phyloP scores from a whole-genome alignment of 345 rosid species.

The Lenwebbia sp. region DNA sequence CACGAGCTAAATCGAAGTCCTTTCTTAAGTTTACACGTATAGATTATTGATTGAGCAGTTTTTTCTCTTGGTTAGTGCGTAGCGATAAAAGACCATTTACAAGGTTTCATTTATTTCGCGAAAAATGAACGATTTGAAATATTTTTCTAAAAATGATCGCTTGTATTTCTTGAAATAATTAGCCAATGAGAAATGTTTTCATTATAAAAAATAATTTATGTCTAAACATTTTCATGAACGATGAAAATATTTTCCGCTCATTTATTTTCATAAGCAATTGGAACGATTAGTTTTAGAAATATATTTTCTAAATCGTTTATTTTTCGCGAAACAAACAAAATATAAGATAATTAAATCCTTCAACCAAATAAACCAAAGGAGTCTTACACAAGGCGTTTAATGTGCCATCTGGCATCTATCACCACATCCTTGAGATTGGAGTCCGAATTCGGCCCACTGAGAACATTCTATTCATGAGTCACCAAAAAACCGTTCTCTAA shows the following conservation, averaged over 20 bases:
- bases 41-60: neutral
- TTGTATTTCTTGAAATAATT: neutral
- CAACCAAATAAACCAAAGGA: neutral
- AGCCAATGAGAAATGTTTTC: neutral
- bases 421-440: neutral
- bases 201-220: neutral
- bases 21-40: neutral
- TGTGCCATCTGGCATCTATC: neutral
- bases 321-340: no score
- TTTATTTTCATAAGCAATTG: neutral
- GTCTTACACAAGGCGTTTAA: neutral
- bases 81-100: neutral
- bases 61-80: neutral
- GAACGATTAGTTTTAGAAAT: neutral
- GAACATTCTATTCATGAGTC: neutral
- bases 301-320: neutral
- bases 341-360: neutral
- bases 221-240: neutral
- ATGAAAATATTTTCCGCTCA: neutral
- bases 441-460: neutral
- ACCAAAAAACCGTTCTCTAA: neutral
- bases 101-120: accelerated
- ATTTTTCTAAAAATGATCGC: no score
- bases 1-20: neutral
- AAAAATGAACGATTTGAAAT: no score